These are phyloP conservation scores for Hortiboletus campestris DNA, from an alignment of 768 basidiomycete species.

Conservation along the genomic window DNA sequence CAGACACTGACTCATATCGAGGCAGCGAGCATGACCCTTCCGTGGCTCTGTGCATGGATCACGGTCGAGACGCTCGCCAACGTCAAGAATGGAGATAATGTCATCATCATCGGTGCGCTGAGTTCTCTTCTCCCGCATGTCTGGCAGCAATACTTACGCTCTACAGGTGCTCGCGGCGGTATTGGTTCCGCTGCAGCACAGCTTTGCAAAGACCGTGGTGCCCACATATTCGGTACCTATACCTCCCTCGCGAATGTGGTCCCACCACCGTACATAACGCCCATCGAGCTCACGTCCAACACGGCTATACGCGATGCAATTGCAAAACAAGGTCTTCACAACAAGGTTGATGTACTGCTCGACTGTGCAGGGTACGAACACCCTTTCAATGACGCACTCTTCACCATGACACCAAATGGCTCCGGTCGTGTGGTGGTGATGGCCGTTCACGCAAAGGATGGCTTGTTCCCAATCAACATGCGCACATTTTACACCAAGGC, in stretches of 20 bases:
- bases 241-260: constrained; percentile 27
- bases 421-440: constrained; percentile 35
- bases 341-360: constrained; percentile 33
- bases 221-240: constrained; percentile 35
- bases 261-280: constrained; percentile 29
- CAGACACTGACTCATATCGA: constrained; percentile 20
- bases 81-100: constrained; percentile 33
- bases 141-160: background rate
- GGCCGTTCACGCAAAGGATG: constrained; percentile 35
- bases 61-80: constrained; percentile 34
- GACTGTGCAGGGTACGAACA: constrained; percentile 35
- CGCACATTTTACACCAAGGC: constrained; percentile 33
- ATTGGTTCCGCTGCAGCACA: constrained; percentile 36
- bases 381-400: constrained; percentile 34
- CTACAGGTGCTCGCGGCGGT: constrained; percentile 34
- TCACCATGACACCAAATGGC: constrained; percentile 32
- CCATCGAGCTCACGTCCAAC: constrained; percentile 31
- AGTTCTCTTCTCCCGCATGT: background rate
- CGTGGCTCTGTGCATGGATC: constrained; percentile 38
- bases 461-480: constrained; percentile 30
- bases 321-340: constrained; percentile 22
- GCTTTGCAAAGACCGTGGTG: constrained; percentile 31
- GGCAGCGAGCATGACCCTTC: constrained; percentile 35
- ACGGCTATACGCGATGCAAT: constrained; percentile 33
- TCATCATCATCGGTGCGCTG: constrained; percentile 31